Percentiles rank a stretch among this genome's conserved stretches.
These are phyloP conservation scores for Russula sp. DNA, from an alignment of 768 basidiomycete genomes.

Conservation along the genomic window DNA sequence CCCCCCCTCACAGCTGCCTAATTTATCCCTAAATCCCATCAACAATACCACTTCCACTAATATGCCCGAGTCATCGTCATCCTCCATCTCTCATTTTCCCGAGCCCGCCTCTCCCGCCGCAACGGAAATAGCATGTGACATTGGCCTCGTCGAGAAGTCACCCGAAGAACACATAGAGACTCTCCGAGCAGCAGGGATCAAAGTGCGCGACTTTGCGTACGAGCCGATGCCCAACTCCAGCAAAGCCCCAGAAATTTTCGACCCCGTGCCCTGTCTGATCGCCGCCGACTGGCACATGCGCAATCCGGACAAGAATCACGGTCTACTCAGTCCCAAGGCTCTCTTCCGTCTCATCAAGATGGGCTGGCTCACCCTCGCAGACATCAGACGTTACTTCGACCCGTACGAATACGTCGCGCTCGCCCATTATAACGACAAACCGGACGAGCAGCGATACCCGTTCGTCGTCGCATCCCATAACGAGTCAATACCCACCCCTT, in stretches of 20 bases:
- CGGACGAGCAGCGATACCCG: slow-evolving; percentile 32
- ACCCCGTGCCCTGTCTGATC: slow-evolving; percentile 32
- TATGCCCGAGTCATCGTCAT: background rate
- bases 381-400: slow-evolving; percentile 33
- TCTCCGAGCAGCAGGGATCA: slow-evolving; percentile 33
- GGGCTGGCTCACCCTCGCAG: slow-evolving; percentile 34
- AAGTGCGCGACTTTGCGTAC: slow-evolving; percentile 38
- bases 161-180: slow-evolving; percentile 10
- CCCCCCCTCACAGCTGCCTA: background rate
- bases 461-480: slow-evolving; percentile 27
- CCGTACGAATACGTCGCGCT: slow-evolving; percentile 31
- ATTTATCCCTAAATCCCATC: slow-evolving; percentile 4
- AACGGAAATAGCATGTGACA: slow-evolving; percentile 34
- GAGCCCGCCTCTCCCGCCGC: slow-evolving; percentile 33
- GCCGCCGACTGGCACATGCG: slow-evolving; percentile 36
- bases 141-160: slow-evolving; percentile 21
- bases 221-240: slow-evolving; percentile 23
- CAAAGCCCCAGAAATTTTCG: slow-evolving; percentile 33
- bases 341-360: slow-evolving; percentile 34
- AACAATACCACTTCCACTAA: background rate
- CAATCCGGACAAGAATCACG: slow-evolving; percentile 18
- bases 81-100: background rate
- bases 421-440: slow-evolving; percentile 30
- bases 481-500: slow-evolving; percentile 31
- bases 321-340: slow-evolving; percentile 28